Conservation (phyloP, 2,329 filamentous ascomycete genomes). For the Aureobasidium namibiae region DNA sequence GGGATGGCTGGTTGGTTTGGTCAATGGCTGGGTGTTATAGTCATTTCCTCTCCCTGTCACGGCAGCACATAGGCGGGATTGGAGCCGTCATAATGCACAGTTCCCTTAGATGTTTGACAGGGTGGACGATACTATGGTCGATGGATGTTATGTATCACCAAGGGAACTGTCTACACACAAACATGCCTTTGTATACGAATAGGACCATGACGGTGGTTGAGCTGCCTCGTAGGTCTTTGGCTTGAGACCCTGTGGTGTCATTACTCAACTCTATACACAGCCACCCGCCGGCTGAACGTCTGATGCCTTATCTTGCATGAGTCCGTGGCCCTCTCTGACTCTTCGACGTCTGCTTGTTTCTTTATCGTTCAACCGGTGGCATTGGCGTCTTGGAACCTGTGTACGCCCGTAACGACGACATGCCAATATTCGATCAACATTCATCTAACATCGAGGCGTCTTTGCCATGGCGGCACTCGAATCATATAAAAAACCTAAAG, state of each 20-base stretch:
- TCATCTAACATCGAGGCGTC: background rate
- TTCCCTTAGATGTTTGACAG: no score
- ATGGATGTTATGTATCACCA: no score
- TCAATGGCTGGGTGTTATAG: background rate
- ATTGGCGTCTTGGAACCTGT: background rate
- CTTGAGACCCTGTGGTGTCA: background rate
- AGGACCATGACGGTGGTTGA: background rate
- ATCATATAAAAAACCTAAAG: background rate
- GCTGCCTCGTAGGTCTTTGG: background rate
- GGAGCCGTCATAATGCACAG: no score
- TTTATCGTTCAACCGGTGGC: background rate
- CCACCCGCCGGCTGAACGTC: slow-evolving; percentile 2
- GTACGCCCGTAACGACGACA: background rate
- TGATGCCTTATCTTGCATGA: slow-evolving; percentile 1
- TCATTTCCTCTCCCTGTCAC: no score
- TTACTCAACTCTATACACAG: background rate
- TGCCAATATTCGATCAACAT: slow-evolving; percentile 7
- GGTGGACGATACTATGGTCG: no score
- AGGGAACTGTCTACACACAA: no score
- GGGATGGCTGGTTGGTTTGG: no score
- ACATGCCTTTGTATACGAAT: no score
- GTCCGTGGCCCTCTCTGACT: background rate
- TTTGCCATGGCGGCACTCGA: background rate
- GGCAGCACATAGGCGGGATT: no score
- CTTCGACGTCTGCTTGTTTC: background rate